Base-by-base conservation (phyloP, 768 basidiomycete genomes). In the Dacryopinax primogenitus region DNA sequence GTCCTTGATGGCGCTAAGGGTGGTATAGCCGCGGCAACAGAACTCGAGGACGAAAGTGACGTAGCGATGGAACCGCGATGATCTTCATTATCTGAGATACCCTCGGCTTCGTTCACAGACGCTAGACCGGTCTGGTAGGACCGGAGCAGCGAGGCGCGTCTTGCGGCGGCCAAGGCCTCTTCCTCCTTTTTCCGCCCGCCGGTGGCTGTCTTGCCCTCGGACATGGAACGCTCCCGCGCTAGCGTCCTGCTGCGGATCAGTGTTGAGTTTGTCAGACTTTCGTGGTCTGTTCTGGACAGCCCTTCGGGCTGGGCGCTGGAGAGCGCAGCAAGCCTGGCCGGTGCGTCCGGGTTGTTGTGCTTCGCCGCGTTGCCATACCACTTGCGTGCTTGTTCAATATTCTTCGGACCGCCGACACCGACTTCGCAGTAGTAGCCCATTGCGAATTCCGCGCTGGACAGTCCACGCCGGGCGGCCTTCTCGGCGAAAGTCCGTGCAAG, bases 401-500 rank as follows among this genome's bases (percentile, higher is more conserved):
- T 77, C 44, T 70, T 74, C 12, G 71, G 65, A 0, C 86, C 84
- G 0, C 92, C 93, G 4, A 98, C 87, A 1, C 95, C 95, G 1
- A 97, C 88, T 74, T 97, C 94, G 36, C 81, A 81, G 72, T 95
- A 98, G 73, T 97, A 97, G 0, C 94, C 95, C 83, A 97, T 86
- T 0, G 93, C 95, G 73, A 97, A 97, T 73, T 93, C 89, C 0
- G 91, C 95, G 65, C 82, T 86, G 0, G 89, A 80, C 45, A 95
- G 76, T 0, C 85, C 87, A 69, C 86, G 88, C 58, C 73, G 73
- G 0, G 77, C 78, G 1, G 77, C 77, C 75, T 95, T 94, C 68
- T 90, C 86, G 0, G 95, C 95, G 76, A 95, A 98, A 0, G 86
- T 88, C 68, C 83, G 83, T 1, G 95, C 93, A 1, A 97, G 80